Evolutionary conservation across 345 rosid species (phyloP), one percentile per base, ranked within the genome.

Genomic region (Viola odorata): DNA sequence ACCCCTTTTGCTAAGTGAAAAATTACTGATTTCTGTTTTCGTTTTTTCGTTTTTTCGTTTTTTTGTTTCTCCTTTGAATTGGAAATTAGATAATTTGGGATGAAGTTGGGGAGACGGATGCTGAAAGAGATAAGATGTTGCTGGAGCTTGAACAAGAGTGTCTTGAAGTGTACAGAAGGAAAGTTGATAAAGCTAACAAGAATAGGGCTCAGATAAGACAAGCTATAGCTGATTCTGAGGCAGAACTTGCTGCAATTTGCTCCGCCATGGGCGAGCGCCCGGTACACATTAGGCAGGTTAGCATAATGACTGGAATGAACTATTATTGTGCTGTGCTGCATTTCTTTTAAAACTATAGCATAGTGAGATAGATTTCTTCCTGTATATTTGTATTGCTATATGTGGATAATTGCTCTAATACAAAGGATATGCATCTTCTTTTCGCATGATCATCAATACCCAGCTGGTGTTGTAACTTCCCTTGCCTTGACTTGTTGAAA

Each of bases 91-190:
- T 88, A 44, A 94, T 90, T 42, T 94, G 99, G 99, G 86, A 87
- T 78, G 99, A 95, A 80, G 91, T 95, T 55, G 99, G 99, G 50
- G 99, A 94, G 80, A 63, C 84, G 0, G 88, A 88, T 63, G 47
- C 77, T 23, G 96, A 91, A n/a, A 81, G 91, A 73, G 99, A 94
- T 57, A 76, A 81, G 70, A 88, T 88, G 96, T 67, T 94, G 61
- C 85, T 86, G 38, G 97, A 94, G 75, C 92, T 94, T 47, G 97
- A 94, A 65, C 91, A 78, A 68, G 97, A 94, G 69, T 94, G 99
- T 71, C 82, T 91, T 41, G 87, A 94, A 77, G 99, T 91, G 3
- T 94, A 94, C 69, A 82, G 95, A 77, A 77, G 96, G 69, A 95
- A 86, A 79, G 97, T 95, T 41, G 96, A 95, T 65, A 85, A 76